Base-by-base conservation (phyloP, 139 green algal species). In the Chlorella sp. region DNA sequence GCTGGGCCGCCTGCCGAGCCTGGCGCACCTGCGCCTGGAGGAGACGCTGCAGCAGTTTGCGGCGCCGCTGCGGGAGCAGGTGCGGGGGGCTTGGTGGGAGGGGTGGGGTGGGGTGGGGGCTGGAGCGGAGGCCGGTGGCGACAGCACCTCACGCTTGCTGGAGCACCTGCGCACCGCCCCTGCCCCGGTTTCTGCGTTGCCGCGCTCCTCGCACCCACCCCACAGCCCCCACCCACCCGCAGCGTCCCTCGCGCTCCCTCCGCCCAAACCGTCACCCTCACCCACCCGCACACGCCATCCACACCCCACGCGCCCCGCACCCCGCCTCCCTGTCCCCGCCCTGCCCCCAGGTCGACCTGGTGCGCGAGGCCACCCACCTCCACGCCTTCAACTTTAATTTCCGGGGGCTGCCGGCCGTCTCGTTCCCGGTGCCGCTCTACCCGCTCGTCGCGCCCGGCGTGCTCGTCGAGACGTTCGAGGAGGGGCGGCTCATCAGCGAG, bases 321-420 rank as follows among this genome's bases (percentile, higher is more conserved):
- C 12, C 33, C 12, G 15, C 14, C 60, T 25, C 2, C 8, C 12
- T n/a, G 2, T 3, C 60, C 60, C 33, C 12, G 55, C 40, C 4
- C n/a, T 14, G 0, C 21, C 2, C 2, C 17, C 85, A 98, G 92
- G 92, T 99, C 1, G 95, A 99, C 77, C 67, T 99, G 15, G 89
- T 84, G 5, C 82, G 87, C 12, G 96, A 99, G 86, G 96, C 91
- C 21, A 78, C 75, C 66, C 91, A 97, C 74, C 87, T 99, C 55
- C 85, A 87, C 58, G 89, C 89, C 43, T 99, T 99, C 89, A 94
- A 94, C 86, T 90, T 94, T 77, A 98, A 98, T 87, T 99, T 99
- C 84, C 84, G 89, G 33, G 76, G n/a, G n/a, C 12, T 64, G 68
- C 31, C 67, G 11, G 56, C 82, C 53, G 90, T 97, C 50, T 85